These are phyloP conservation scores for Sarcocystis neurona DNA, from an alignment of 169 alveolate species.

Conservation along the genomic window DNA sequence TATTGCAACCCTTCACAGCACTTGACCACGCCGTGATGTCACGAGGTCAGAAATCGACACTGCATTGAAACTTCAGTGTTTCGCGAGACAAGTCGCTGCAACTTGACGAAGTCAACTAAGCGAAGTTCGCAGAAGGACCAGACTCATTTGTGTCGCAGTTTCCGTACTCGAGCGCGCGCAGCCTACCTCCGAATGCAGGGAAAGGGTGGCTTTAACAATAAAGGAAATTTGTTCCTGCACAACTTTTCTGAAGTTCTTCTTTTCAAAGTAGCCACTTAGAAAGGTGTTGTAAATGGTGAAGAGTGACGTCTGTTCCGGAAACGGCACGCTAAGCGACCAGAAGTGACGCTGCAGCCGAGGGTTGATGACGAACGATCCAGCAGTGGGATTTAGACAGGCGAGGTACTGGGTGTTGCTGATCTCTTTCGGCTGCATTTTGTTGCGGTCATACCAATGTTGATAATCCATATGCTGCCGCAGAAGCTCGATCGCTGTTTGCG, in stretches of 20 bases:
- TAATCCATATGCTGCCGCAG: slow-evolving; percentile 92
- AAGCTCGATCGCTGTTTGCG: slow-evolving; percentile 93
- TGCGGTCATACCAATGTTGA: slow-evolving; percentile 90
- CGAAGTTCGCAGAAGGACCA: too few species aligned
- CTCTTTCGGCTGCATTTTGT: slow-evolving; percentile 90
- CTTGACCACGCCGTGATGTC: too few species aligned
- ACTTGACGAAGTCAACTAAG: too few species aligned
- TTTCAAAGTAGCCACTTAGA: slow-evolving; percentile 88
- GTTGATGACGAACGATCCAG: slow-evolving; percentile 93
- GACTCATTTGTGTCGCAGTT: too few species aligned
- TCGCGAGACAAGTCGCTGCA: too few species aligned
- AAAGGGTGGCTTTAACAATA: slow-evolving; percentile 89
- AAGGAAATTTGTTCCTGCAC: slow-evolving; percentile 89
- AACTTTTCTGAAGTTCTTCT: slow-evolving; percentile 83
- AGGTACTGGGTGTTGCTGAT: slow-evolving; percentile 90
- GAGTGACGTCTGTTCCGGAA: slow-evolving; percentile 92
- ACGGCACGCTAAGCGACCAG: slow-evolving; percentile 92
- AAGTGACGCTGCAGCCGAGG: slow-evolving; percentile 94
- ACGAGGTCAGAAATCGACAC: too few species aligned
- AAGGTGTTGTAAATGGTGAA: slow-evolving; percentile 91
- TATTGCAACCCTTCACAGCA: too few species aligned
- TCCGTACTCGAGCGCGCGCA: not conserved
- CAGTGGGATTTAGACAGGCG: slow-evolving; percentile 94
- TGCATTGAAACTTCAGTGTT: too few species aligned
- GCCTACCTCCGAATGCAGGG: slow-evolving; percentile 87